Percentiles rank a stretch among this genome's conserved stretches.
Conservation (phyloP, 2,329 filamentous ascomycete species). For the Xylaria multiplex region DNA sequence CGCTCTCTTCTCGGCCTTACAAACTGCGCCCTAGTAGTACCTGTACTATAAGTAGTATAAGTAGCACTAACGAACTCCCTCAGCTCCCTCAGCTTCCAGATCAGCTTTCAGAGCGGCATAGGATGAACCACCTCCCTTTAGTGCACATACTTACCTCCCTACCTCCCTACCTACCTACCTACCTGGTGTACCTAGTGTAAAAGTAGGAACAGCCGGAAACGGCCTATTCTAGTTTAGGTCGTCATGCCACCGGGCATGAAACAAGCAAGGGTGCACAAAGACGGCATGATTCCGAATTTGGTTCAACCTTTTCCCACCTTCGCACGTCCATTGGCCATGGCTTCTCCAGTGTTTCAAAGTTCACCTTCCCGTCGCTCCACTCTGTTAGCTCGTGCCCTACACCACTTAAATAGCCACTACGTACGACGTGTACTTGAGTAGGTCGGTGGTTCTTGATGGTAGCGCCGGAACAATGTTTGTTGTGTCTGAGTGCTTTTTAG, state of each 20-base stretch:
- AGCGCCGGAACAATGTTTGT: neutral
- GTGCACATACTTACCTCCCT: neutral
- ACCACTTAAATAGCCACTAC: neutral
- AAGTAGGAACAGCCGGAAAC: constrained; percentile 14
- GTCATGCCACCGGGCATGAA: constrained; percentile 3
- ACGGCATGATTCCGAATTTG: constrained; percentile 36
- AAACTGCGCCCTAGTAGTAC: neutral
- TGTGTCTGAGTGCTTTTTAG: neutral
- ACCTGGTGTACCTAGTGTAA: neutral
- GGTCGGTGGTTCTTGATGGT: neutral
- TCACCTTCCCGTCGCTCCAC: constrained; percentile 20
- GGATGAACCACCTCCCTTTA: constrained; percentile 13
- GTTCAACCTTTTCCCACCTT: constrained; percentile 36
- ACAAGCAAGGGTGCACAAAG: constrained; percentile 1
- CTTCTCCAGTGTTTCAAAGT: constrained; percentile 44
- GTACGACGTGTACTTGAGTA: neutral
- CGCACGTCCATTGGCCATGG: constrained; percentile 35
- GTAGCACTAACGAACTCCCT: constrained; percentile 18
- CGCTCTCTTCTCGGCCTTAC: no score
- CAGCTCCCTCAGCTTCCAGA: neutral
- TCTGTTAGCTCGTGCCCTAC: neutral
- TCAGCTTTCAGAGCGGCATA: neutral
- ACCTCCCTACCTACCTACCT: no score
- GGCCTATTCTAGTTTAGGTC: neutral
- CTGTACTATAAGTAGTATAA: neutral